Base-by-base conservation (phyloP, 257 asterid species). In the Vinca minor region DNA sequence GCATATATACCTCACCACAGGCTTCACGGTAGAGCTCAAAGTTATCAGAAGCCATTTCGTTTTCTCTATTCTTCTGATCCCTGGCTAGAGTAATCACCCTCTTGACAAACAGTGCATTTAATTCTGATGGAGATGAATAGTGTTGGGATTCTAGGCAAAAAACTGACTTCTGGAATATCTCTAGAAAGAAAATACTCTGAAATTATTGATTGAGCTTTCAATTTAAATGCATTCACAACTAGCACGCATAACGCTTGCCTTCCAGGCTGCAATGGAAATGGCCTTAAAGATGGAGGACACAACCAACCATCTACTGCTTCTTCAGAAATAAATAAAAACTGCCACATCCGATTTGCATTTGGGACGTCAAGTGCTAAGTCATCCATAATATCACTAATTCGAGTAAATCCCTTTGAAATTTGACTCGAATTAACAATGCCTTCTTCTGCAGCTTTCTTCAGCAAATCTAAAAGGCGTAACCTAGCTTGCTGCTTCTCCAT, bases 21-120 rank as follows among this genome's bases (percentile, higher is more conserved):
- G 83, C 73, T 9, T 56, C n/a, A n/a, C n/a, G n/a, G n/a, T n/a
- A n/a, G n/a, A n/a, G n/a, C n/a, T n/a, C n/a, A n/a, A n/a, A n/a
- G n/a, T n/a, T n/a, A n/a, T n/a, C 79, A 10, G 96, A 89, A 44
- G 98, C 98, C 98, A 89, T 92, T 71, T 92, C 97, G 54, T 89
- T 92, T 77, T 87, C 97, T n/a, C 96, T 62, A 10, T 87, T 92
- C 67, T 85, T 92, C 65, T 91, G 79, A 39, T 92, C 98, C 98
- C 89, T 92, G 34, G 98, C 96, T 28, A 89, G 73, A 23, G 89
- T 83, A 38, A 92, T 80, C 70, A 87, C 64, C 68, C 80, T 92
- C 88, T 92, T 92, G 67, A 92, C 84, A 29, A 92, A 92, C 36
- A 79, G 64, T 2, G 95, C 87, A 14, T 87, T 89, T n/a, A 92